Base-by-base conservation (phyloP, 306 rosid genomes). In the Comarum palustre region DNA sequence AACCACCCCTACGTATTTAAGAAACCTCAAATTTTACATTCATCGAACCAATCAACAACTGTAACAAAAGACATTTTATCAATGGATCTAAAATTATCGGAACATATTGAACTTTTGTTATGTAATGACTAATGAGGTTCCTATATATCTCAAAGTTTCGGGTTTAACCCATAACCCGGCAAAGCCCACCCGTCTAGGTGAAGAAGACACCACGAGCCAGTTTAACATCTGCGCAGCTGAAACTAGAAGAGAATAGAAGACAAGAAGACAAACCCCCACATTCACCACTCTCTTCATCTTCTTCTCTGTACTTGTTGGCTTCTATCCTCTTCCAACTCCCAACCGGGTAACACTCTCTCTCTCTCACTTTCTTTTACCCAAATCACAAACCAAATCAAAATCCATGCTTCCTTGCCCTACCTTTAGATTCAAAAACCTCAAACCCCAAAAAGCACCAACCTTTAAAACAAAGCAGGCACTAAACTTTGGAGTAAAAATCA, bases 281-380 rank as follows among this genome's bases (percentile, higher is more conserved):
- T 58, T 57, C 66, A 14, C 62, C 62, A 47, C 20, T 25, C 20
- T 25, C 32, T 36, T 7, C 66, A 16, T 15, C 65, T 15, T 0
- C 60, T 27, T 31, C 22, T 61, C 25, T 62, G 15, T 62, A 17
- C 67, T 62, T 61, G 24, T 57, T 59, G 65, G 65, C 38, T 13
- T 51, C 58, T 57, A 36, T 57, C 43, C 45, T 27, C 67, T 62
- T 22, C 6, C 65, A 34, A 31, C 45, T 36, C 42, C 42, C 67
- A 62, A 15, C 43, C 45, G 34, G 67, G 67, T 62, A 61, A 32
- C 13, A 14, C 65, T 0, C 52, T 17, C 24, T 32, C n/a, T 51
- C 57, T 12, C 34, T 24, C 62, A 10, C 64, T 58, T 2, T 14
- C 3, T 22, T 14, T 24, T 27, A 5, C 15, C 19, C 36, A 3